Evolutionary conservation across 2,329 filamentous ascomycete genomes (phyloP).

Genomic region (Coniochaeta sp.): DNA sequence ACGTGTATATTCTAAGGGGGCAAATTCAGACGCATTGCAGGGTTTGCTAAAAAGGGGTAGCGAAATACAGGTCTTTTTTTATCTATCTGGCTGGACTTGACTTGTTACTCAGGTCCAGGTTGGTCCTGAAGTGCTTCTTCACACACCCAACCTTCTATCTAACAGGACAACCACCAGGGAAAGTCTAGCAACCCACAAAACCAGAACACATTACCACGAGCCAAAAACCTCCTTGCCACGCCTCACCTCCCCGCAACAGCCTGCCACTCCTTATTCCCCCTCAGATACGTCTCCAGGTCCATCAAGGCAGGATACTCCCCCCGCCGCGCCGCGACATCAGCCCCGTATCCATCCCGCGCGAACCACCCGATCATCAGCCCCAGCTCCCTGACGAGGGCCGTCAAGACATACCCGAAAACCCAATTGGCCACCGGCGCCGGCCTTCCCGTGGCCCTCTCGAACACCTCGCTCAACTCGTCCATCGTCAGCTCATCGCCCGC

Average conservation of each 20-base stretch:
- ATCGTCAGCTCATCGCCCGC: slow-evolving; percentile 37
- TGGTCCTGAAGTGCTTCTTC: too few relatives aligned
- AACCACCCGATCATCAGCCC: slow-evolving; percentile 27
- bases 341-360: slow-evolving; percentile 23
- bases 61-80: not conserved
- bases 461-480: slow-evolving; percentile 17
- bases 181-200: not conserved
- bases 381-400: slow-evolving; percentile 20
- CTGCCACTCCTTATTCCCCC: not conserved
- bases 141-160: too few relatives aligned
- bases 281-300: slow-evolving; percentile 16
- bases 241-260: not conserved
- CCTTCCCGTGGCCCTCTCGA: slow-evolving; percentile 18
- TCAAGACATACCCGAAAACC: slow-evolving; percentile 21
- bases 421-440: slow-evolving; percentile 17
- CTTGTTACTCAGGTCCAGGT: not conserved
- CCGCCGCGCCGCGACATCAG: slow-evolving; percentile 19
- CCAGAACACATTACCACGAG: too few relatives aligned
- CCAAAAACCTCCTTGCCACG: not conserved
- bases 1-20: not conserved
- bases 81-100: not conserved
- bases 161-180: too few relatives aligned
- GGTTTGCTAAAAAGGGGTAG: not conserved
- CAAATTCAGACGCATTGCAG: not conserved
- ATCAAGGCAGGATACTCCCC: slow-evolving; percentile 21